These are phyloP conservation scores for Diplogelasinospora grovesii DNA, from an alignment of 495 filamentous ascomycete genomes.

Conservation along the genomic window DNA sequence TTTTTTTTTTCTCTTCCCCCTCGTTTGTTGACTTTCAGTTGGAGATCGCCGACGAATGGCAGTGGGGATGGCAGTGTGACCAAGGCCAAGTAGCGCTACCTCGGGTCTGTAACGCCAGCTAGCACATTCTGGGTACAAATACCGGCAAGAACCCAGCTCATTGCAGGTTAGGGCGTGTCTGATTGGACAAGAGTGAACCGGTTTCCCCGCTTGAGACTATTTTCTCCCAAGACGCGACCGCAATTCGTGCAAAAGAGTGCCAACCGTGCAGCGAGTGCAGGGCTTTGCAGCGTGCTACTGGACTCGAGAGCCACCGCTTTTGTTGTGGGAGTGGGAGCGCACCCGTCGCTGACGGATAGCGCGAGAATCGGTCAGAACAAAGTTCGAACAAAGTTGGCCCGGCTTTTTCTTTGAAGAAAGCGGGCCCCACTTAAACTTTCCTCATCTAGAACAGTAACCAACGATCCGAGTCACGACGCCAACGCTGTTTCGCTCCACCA, in stretches of 20 bases:
- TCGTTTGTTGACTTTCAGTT: background rate
- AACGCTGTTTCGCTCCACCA: conserved; percentile 13
- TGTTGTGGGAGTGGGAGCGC: too few species aligned
- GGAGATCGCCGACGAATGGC: background rate
- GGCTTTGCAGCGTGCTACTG: background rate
- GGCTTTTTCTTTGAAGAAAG: conserved; percentile 12
- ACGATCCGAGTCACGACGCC: conserved; percentile 24
- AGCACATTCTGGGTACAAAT: background rate
- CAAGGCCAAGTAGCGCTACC: conserved; percentile 2
- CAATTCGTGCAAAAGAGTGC: background rate
- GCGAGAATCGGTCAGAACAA: background rate
- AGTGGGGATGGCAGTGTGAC: conserved; percentile 1
- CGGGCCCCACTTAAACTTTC: conserved; percentile 28
- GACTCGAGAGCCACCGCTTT: too few species aligned
- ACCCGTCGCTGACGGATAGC: too few species aligned
- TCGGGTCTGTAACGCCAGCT: background rate
- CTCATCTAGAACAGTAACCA: conserved; percentile 20
- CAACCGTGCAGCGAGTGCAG: conserved; percentile 1
- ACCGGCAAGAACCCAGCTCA: background rate
- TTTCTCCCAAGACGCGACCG: conserved; percentile 1
- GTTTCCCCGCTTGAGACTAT: conserved; percentile 4
- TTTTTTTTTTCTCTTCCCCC: background rate
- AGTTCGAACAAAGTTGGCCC: conserved; percentile 3
- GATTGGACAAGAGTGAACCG: conserved; percentile 7
- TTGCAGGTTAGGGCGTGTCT: conserved; percentile 1